Evolutionary conservation across 108 stramenopile species (phyloP).

Genomic region (Skeletonema marinoi): DNA sequence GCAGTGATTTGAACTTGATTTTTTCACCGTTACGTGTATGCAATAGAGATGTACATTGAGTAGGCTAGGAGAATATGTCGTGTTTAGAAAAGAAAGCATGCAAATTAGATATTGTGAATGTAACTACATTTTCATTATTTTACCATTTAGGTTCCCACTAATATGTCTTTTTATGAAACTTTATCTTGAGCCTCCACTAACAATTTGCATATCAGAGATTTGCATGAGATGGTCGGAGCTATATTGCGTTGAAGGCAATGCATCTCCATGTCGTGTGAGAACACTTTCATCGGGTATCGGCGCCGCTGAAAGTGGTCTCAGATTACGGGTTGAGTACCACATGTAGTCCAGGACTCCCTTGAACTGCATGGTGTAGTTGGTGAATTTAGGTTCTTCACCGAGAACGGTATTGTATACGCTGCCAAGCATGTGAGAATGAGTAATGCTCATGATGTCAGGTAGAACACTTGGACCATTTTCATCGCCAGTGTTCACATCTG

Average conservation of each 20-base stretch:
- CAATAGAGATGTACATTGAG: background rate
- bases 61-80: background rate
- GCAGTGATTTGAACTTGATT: background rate
- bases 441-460: constrained; percentile 90
- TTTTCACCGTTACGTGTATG: background rate
- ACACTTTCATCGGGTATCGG: constrained; percentile 82
- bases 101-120: background rate
- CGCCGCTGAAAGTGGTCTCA: constrained; percentile 89
- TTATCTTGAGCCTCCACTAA: constrained; percentile 45
- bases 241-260: constrained; percentile 93
- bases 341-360: constrained; percentile 96
- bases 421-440: constrained; percentile 89
- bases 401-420: constrained; percentile 93
- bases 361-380: constrained; percentile 95
- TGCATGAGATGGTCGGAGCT: constrained; percentile 97
- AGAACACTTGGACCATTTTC: constrained; percentile 76
- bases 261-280: constrained; percentile 82
- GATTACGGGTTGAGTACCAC: constrained; percentile 88
- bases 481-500: constrained; percentile 79
- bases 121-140: constrained; percentile 3
- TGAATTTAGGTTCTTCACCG: constrained; percentile 93
- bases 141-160: background rate
- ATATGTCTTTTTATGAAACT: background rate
- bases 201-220: constrained; percentile 93
- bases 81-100: no score